Conservation (phyloP, 108 stramenopile genomes). For the Halocafeteria seosinensis region DNA sequence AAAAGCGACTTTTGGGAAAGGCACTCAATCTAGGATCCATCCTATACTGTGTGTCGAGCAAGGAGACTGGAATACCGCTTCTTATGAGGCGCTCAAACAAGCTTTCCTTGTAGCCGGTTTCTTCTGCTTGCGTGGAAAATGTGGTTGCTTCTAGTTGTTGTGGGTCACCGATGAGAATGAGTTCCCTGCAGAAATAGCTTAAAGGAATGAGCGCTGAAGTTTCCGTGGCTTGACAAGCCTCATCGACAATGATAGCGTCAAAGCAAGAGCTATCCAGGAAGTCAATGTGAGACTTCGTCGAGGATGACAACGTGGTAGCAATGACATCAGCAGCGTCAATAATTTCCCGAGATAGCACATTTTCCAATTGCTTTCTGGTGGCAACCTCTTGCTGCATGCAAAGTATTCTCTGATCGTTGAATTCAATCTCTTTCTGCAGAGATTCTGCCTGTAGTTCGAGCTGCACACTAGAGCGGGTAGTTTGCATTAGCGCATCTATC, state of each 20-base stretch:
- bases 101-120: constrained; percentile 64
- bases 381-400: too few relatives aligned
- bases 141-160: constrained; percentile 92
- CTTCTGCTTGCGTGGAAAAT: constrained; percentile 57
- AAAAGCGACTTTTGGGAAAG: constrained; percentile 67
- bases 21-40: constrained; percentile 69
- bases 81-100: constrained; percentile 86
- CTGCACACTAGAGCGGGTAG: too few relatives aligned
- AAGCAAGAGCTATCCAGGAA: constrained; percentile 46
- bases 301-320: not conserved
- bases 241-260: constrained; percentile 89
- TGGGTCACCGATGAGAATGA: constrained; percentile 88
- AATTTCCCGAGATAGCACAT: too few relatives aligned
- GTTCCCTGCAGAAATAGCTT: constrained; percentile 59
- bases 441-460: too few relatives aligned
- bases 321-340: not conserved
- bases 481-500: too few relatives aligned
- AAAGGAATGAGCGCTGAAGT: constrained; percentile 77
- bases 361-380: too few relatives aligned
- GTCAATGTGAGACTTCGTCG: constrained; percentile 17
- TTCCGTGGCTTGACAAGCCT: constrained; percentile 89
- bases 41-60: constrained; percentile 88
- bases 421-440: too few relatives aligned
- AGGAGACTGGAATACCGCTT: constrained; percentile 64
- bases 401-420: too few relatives aligned